phyloP scores from a whole-genome alignment of 139 green algal species.

The Micractinium sp. region DNA sequence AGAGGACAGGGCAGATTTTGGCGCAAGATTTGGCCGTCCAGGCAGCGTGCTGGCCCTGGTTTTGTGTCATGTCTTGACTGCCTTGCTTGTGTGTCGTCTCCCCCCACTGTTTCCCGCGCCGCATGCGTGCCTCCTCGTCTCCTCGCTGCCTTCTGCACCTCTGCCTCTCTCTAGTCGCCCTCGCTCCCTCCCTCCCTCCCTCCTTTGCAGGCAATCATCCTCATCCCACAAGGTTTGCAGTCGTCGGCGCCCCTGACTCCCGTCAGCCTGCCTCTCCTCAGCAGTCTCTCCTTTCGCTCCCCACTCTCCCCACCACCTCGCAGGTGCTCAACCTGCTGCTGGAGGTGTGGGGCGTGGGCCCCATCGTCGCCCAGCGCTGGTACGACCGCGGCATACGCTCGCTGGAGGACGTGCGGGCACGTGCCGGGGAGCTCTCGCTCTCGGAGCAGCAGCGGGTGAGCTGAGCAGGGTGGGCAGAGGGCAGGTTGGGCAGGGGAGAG shows the following conservation, averaged over 20 bases:
- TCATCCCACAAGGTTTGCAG: background rate
- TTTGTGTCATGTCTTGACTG: background rate
- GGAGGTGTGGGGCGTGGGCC: constrained; percentile 45
- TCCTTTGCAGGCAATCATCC: background rate
- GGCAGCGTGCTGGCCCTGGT: background rate
- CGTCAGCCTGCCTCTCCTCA: background rate
- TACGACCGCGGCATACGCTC: constrained; percentile 26
- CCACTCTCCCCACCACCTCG: background rate
- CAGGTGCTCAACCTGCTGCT: constrained; percentile 30
- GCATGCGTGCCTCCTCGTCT: too few relatives aligned
- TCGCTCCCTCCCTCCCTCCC: too few relatives aligned
- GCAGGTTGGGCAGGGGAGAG: background rate
- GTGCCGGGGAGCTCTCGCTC: background rate
- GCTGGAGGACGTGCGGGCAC: constrained; percentile 40
- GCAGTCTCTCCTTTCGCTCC: background rate
- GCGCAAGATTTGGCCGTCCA: background rate
- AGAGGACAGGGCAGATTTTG: background rate
- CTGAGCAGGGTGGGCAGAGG: background rate
- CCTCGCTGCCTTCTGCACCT: too few relatives aligned
- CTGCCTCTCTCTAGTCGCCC: too few relatives aligned
- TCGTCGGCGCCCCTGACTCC: background rate
- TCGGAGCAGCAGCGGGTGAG: constrained; percentile 40
- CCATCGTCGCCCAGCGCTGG: constrained; percentile 31
- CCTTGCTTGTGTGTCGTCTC: background rate
- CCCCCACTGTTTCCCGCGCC: too few relatives aligned